Base-by-base conservation (phyloP, 1,284 basidiomycete species). In the Porodaedalea pini region DNA sequence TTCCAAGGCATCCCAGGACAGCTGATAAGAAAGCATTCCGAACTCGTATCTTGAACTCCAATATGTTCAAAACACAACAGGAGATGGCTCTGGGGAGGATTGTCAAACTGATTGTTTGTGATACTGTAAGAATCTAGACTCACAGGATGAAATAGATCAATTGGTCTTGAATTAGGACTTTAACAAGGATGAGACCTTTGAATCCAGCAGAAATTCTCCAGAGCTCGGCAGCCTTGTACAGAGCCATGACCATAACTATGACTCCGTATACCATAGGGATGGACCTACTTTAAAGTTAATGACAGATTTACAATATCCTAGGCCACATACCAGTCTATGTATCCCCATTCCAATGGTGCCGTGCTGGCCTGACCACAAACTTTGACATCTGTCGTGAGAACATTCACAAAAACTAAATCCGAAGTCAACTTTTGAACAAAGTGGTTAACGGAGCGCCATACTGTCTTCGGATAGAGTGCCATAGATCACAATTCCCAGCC, bases 91-190 rank as follows among this genome's bases (percentile, higher is more conserved):
- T n/a, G n/a, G n/a, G n/a, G n/a, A n/a, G n/a, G n/a, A n/a, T n/a
- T n/a, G n/a, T n/a, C n/a, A n/a, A n/a, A n/a, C n/a, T n/a, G n/a
- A n/a, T n/a, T n/a, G n/a, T n/a, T n/a, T n/a, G n/a, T n/a, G n/a
- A n/a, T n/a, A n/a, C n/a, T n/a, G n/a, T n/a, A n/a, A n/a, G n/a
- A n/a, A n/a, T n/a, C n/a, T n/a, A n/a, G n/a, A n/a, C n/a, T n/a
- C n/a, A 56, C 54, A 56, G 27, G 10, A 41, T 19, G 34, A 50
- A 56, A 32, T 56, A 51, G 8, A 56, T 5, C 13, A 41, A 32
- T 32, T 56, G 54, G 29, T 56, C 54, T 31, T 21, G 17, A 1
- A 56, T 19, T 2, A 56, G 47, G 8, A 56, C 54, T 17, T 40
- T 50, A 10, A 56, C 8, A 10, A 56, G 54, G 29, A 8, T 15